phyloP scores from a whole-genome alignment of 306 rosid genomes.

The Begonia loranthoides region DNA sequence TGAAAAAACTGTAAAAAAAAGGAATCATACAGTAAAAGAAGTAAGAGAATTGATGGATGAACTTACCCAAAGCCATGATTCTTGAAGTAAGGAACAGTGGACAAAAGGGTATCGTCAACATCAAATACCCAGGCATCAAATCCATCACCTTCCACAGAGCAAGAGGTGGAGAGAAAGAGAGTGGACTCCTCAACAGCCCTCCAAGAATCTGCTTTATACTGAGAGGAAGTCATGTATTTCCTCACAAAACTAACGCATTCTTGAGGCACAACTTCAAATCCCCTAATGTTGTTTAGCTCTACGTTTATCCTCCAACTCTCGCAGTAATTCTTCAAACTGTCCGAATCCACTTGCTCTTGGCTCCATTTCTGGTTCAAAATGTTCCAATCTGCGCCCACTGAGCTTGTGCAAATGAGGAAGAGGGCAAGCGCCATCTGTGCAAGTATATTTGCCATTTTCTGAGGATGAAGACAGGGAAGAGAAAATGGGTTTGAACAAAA shows the following conservation, averaged over 20 bases:
- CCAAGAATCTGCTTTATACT: conserved; percentile 31
- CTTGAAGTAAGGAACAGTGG: conserved; percentile 53
- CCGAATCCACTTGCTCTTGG: conserved; percentile 9
- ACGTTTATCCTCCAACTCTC: conserved; percentile 71
- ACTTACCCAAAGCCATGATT: conserved; percentile 38
- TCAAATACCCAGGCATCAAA: conserved; percentile 66
- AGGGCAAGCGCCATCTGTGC: conserved; percentile 16
- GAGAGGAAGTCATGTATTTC: conserved; percentile 42
- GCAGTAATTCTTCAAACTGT: conserved; percentile 42
- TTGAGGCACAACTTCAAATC: conserved; percentile 41
- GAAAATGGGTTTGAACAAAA: too few relatives aligned
- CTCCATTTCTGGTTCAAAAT: conserved; percentile 20
- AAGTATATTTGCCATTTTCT: conserved; percentile 24
- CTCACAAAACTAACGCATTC: conserved; percentile 40
- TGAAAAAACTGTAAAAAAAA: too few relatives aligned
- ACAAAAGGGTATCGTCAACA: conserved; percentile 59
- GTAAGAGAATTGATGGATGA: too few relatives aligned
- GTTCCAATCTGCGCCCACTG: conserved; percentile 43
- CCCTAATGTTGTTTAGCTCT: conserved; percentile 36
- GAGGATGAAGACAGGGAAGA: too few relatives aligned
- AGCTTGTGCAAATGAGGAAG: conserved; percentile 17
- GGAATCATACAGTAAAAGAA: too few relatives aligned
- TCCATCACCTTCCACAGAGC: conserved; percentile 45
- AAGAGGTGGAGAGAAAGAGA: conserved; percentile 18
- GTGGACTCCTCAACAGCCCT: conserved; percentile 33